Evolutionary conservation across 2,329 filamentous ascomycete genomes (phyloP).

Genomic region (Hymenoscyphus salicellus): DNA sequence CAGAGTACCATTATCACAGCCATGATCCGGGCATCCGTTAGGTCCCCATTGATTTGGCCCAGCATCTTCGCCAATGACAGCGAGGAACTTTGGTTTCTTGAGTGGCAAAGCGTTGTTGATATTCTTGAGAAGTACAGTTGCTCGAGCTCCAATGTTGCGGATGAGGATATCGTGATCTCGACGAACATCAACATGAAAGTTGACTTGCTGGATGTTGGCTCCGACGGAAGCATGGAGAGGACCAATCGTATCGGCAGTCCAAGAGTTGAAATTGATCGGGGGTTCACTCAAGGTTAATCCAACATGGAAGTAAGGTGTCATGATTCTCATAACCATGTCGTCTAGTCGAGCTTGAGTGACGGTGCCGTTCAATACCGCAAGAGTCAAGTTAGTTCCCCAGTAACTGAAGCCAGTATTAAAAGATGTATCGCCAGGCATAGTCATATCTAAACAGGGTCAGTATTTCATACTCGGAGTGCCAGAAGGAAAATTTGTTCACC

Average conservation of each 20-base stretch:
- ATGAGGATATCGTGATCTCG: conserved; percentile 69
- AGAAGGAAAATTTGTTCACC: neutral
- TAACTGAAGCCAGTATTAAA: conserved; percentile 63
- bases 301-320: conserved; percentile 67
- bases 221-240: conserved; percentile 62
- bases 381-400: conserved; percentile 85
- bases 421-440: conserved; percentile 79
- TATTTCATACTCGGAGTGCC: too few relatives aligned
- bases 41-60: conserved; percentile 67
- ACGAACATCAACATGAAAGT: conserved; percentile 82
- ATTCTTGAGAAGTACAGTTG: conserved; percentile 89
- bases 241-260: conserved; percentile 74
- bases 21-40: conserved; percentile 70
- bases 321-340: conserved; percentile 86
- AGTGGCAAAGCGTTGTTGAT: conserved; percentile 67
- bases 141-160: conserved; percentile 72
- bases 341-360: conserved; percentile 83
- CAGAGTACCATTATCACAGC: conserved; percentile 59
- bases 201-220: conserved; percentile 64
- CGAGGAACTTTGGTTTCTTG: conserved; percentile 72
- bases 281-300: conserved; percentile 48
- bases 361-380: conserved; percentile 85
- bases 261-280: conserved; percentile 80
- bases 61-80: conserved; percentile 79
- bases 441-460: conserved; percentile 63